phyloP scores from a whole-genome alignment of 202 grass and related monocot species.

The Bolboschoenoplectus hybrid region DNA sequence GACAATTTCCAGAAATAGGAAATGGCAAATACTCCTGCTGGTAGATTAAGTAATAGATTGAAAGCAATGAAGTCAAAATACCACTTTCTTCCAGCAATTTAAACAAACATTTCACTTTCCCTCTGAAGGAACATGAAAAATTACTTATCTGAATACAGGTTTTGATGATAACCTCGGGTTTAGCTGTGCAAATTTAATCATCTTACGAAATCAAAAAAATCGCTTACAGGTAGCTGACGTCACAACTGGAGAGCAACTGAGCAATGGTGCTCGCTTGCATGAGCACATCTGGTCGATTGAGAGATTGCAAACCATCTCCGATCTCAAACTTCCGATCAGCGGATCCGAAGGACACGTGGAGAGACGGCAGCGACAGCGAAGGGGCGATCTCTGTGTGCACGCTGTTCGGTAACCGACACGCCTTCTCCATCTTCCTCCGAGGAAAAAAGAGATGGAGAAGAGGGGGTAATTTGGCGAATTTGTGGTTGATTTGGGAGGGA shows the following conservation, averaged over 20 bases:
- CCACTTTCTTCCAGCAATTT: constrained; percentile 5
- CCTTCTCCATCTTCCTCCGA: constrained; percentile 54
- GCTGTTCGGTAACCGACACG: constrained; percentile 85
- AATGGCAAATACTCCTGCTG: neutral
- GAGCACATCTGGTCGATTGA: constrained; percentile 70
- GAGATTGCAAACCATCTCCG: constrained; percentile 45
- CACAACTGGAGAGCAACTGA: constrained; percentile 71
- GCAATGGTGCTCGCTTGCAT: constrained; percentile 79
- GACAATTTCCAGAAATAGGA: constrained; percentile 22
- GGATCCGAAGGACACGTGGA: constrained; percentile 65
- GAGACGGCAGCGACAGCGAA: constrained; percentile 67
- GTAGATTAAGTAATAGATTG: neutral
- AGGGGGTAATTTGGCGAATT: neutral
- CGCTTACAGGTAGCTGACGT: constrained; percentile 72
- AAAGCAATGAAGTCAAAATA: neutral
- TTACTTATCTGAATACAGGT: neutral
- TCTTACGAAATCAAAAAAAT: constrained; percentile 20
- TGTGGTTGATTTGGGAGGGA: neutral
- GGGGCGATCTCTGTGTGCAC: constrained; percentile 77
- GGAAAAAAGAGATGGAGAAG: neutral
- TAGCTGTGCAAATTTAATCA: neutral
- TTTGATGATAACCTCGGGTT: neutral
- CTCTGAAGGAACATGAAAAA: neutral
- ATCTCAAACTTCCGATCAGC: constrained; percentile 50
- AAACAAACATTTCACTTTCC: neutral